Evolutionary conservation across 1,139 yeast species (phyloP), one percentile per base, ranked within the genome.

Genomic region (Williopsis jadinii): DNA sequence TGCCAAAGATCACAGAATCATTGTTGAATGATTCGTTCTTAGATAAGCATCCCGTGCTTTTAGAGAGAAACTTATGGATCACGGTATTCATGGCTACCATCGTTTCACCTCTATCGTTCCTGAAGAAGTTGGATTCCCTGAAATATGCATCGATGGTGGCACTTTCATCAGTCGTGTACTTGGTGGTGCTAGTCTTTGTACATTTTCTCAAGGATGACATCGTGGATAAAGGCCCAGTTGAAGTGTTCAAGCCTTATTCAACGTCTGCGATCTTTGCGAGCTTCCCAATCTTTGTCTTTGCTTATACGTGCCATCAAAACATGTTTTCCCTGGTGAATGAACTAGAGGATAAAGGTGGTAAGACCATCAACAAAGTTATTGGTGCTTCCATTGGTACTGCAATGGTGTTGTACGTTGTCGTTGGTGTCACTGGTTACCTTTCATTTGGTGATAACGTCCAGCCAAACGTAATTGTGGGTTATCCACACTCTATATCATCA

Each of bases 301-400:
- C 90, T 2, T 83, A 81, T 60, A 83, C 92, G 2, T 83, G 90
- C 55, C 92, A 83, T 59, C 90, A 83, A 60, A 83, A 83, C 58
- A 80, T 80, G 81, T 81, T 83, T 60, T 81, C 88, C 5, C 74
- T 83, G 36, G 77, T 82, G 48, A 82, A 82, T 55, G 90, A 83
- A 58, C 66, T 76, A 39, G 55, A 60, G 28, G 80, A 82, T 40
- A 71, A 74, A 40, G 71, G 75, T 34, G 68, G 77, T 2, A 59
- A 71, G 41, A 77, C 69, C 50, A 69, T 81, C 40, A 76, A 75
- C 54, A 64, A 62, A 41, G 73, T 82, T 38, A 80, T 80, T 31
- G 52, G 72, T 27, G 69, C 70, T 41, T 73, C 88, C 4, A 79
- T 82, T 41, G 60, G 71, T 8, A 66, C 73, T 11, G 88, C 90